Percentiles rank a stretch among this genome's conserved stretches.
Conservation (phyloP, 1,284 basidiomycete genomes). For the Leucoagaricus sp. region DNA sequence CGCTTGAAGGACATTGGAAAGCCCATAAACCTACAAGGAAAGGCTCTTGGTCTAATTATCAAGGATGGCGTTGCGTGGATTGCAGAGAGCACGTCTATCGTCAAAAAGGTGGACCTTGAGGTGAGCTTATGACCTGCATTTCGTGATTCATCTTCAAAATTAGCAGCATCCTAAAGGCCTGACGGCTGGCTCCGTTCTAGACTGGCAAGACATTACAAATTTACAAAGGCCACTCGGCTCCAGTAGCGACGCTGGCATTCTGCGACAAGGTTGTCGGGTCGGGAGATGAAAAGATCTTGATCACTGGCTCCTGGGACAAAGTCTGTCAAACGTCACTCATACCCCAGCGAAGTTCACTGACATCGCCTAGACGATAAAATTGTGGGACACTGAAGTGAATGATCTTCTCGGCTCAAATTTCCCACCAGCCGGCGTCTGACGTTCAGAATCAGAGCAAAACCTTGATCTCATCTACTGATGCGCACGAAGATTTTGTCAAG, state of each 20-base stretch:
- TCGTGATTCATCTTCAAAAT: not conserved
- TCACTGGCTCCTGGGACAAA: conserved; percentile 93
- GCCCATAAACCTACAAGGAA: conserved; percentile 76
- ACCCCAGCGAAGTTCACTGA: not conserved
- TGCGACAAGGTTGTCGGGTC: conserved; percentile 39
- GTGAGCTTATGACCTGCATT: conserved; percentile 40
- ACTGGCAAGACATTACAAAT: conserved; percentile 75
- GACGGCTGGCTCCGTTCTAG: conserved; percentile 40
- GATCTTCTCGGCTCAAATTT: not conserved
- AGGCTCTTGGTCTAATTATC: conserved; percentile 72
- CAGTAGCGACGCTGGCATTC: conserved; percentile 82
- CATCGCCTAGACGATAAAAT: conserved; percentile 64
- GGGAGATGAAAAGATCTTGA: conserved; percentile 51
- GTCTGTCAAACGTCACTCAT: conserved; percentile 34
- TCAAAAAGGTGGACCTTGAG: conserved; percentile 74
- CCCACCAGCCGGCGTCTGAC: conserved; percentile 4
- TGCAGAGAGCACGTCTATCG: conserved; percentile 81
- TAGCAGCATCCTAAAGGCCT: too few relatives aligned
- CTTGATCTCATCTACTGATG: conserved; percentile 69
- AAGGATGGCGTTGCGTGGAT: conserved; percentile 74
- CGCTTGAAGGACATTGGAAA: conserved; percentile 70
- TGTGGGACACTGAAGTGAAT: conserved; percentile 79
- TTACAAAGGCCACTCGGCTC: conserved; percentile 83
- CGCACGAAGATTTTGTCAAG: conserved; percentile 89
- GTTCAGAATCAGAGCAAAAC: conserved; percentile 57